phyloP scores from a whole-genome alignment of 805 yeast genomes.

The Myxozyma vanderwaltii region DNA sequence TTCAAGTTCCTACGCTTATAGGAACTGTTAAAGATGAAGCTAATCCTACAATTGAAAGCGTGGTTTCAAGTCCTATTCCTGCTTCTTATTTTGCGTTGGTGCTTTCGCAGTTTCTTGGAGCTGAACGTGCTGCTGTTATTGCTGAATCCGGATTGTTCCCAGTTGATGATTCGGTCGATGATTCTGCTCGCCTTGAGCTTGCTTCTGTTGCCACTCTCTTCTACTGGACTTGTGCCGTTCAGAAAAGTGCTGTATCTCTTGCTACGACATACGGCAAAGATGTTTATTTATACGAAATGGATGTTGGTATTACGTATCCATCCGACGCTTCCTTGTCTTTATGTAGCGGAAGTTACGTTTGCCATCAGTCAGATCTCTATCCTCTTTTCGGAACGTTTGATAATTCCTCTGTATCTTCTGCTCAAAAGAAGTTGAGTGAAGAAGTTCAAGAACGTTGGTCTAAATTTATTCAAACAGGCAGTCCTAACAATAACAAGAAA shows the following conservation, averaged over 20 bases:
- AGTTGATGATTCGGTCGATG: conserved; percentile 9
- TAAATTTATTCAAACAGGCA: conserved; percentile 35
- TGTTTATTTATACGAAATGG: conserved; percentile 36
- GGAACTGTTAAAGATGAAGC: conserved; percentile 39
- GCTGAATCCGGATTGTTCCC: conserved; percentile 14
- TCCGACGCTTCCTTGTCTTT: conserved; percentile 23
- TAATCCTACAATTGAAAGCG: conserved; percentile 30
- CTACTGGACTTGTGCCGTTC: conserved; percentile 37
- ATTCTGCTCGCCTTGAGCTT: conserved; percentile 19
- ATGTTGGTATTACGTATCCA: conserved; percentile 38
- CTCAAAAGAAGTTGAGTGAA: conserved; percentile 30
- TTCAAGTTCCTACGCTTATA: conserved; percentile 35
- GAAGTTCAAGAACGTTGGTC: conserved; percentile 40
- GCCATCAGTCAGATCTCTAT: conserved; percentile 41
- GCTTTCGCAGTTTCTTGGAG: conserved; percentile 20
- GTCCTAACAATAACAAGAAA: conserved; percentile 32
- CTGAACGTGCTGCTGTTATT: conserved; percentile 15
- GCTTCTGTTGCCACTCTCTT: conserved; percentile 33
- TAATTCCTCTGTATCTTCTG: conserved; percentile 20
- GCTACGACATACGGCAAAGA: conserved; percentile 12
- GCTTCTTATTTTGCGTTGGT: conserved; percentile 3
- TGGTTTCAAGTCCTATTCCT: conserved; percentile 17
- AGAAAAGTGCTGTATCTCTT: conserved; percentile 28
- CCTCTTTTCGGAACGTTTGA: conserved; percentile 39
- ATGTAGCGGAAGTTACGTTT: conserved; percentile 35